Evolutionary conservation across 2,329 filamentous ascomycete species (phyloP).

Genomic region (Periconia sp.): DNA sequence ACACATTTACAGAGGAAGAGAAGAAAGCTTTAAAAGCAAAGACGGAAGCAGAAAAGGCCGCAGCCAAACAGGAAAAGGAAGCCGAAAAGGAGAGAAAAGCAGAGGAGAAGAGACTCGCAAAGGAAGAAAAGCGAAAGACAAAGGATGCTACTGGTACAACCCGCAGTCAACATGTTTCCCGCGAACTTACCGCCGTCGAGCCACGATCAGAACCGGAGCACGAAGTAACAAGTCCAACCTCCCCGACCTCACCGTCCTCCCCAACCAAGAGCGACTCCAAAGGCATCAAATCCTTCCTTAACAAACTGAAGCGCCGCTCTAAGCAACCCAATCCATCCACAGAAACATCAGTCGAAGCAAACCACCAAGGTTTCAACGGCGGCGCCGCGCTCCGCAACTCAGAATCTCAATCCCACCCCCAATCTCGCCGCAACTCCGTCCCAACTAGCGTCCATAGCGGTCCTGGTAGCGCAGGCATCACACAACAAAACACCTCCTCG

Average conservation of each 20-base stretch:
- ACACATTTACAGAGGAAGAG: slow-evolving; percentile 53
- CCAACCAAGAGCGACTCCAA: slow-evolving; percentile 23
- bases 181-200: slow-evolving; percentile 23
- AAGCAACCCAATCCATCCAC: slow-evolving; percentile 26
- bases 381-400: slow-evolving; percentile 44
- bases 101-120: slow-evolving; percentile 54
- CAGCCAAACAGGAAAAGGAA: slow-evolving; percentile 41
- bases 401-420: slow-evolving; percentile 1
- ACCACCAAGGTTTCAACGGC: slow-evolving; percentile 45
- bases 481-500: background rate
- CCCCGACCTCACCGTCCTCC: slow-evolving; percentile 31
- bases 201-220: slow-evolving; percentile 12
- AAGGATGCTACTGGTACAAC: slow-evolving; percentile 31
- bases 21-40: slow-evolving; percentile 51
- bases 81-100: slow-evolving; percentile 53
- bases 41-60: slow-evolving; percentile 54
- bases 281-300: slow-evolving; percentile 40
- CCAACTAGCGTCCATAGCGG: background rate
- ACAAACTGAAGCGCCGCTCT: slow-evolving; percentile 43
- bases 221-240: slow-evolving; percentile 24
- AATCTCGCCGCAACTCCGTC: slow-evolving; percentile 8
- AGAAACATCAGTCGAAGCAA: slow-evolving; percentile 22
- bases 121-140: slow-evolving; percentile 58
- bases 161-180: slow-evolving; percentile 3
- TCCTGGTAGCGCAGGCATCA: background rate